Evolutionary conservation across 164 flowering plant species (phyloP).

Genomic region (Chimonanthus praecox): DNA sequence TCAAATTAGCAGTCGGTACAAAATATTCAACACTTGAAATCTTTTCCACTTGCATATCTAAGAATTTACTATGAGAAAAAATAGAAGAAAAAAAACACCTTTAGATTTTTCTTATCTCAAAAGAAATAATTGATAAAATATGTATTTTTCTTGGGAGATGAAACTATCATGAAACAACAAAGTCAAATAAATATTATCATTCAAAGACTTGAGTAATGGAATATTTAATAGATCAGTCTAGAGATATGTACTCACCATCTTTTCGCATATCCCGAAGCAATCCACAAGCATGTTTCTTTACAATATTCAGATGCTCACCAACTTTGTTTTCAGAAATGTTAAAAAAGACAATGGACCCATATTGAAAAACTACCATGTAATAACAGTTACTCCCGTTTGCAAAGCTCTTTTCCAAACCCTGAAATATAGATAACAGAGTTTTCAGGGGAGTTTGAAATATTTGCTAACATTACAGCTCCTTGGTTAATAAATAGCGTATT

Average conservation of each 20-base stretch:
- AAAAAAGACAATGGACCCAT: constrained; percentile 88
- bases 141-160: background rate
- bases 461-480: background rate
- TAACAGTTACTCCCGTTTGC: constrained; percentile 58
- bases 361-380: constrained; percentile 91
- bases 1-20: background rate
- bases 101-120: no score
- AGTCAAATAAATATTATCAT: background rate
- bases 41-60: background rate
- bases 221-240: background rate
- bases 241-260: constrained; percentile 57
- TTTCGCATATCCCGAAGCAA: constrained; percentile 91
- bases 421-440: constrained; percentile 3
- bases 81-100: no score
- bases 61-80: background rate
- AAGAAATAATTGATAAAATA: background rate
- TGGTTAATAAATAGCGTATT: background rate
- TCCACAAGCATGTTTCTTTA: constrained; percentile 71
- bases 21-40: background rate
- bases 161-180: background rate
- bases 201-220: background rate
- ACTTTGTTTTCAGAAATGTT: constrained; percentile 70
- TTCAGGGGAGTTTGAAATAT: background rate
- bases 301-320: constrained; percentile 74
- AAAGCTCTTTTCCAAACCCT: constrained; percentile 37